Evolutionary conservation across 2,329 filamentous ascomycete species (phyloP).

Genomic region (Mollisia scopiformis): DNA sequence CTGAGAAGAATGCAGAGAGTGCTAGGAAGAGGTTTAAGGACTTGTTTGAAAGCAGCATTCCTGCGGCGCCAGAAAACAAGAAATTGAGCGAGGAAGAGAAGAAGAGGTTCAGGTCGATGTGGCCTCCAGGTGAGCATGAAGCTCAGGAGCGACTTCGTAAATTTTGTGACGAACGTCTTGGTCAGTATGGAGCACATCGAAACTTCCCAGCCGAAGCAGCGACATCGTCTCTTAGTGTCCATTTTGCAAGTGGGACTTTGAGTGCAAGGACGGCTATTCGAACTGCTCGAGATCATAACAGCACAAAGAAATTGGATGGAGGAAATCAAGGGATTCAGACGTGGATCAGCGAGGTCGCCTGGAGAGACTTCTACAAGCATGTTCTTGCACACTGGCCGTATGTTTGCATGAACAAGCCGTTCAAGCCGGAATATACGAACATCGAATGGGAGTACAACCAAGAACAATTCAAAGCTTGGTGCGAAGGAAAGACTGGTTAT

Average conservation of each 20-base stretch:
- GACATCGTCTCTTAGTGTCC: constrained; percentile 73
- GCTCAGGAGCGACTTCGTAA: constrained; percentile 64
- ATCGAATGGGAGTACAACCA: constrained; percentile 80
- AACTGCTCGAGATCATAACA: constrained; percentile 64
- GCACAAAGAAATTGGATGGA: constrained; percentile 65
- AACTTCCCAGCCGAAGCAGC: constrained; percentile 65
- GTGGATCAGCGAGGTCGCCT: constrained; percentile 85
- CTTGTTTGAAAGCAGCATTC: constrained; percentile 65
- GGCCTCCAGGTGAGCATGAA: constrained; percentile 78
- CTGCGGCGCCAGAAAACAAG: constrained; percentile 66
- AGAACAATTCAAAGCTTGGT: constrained; percentile 74
- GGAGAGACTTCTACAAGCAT: constrained; percentile 88
- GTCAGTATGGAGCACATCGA: constrained; percentile 63
- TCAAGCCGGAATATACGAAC: constrained; percentile 83
- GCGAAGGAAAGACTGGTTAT: constrained; percentile 73
- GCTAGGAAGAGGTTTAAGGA: constrained; percentile 48
- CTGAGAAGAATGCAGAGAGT: constrained; percentile 54
- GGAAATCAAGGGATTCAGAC: constrained; percentile 66
- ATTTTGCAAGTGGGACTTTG: constrained; percentile 70
- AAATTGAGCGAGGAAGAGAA: constrained; percentile 60
- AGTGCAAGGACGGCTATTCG: constrained; percentile 69
- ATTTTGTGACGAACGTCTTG: constrained; percentile 68
- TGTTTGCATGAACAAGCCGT: constrained; percentile 76
- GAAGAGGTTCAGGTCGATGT: constrained; percentile 59
- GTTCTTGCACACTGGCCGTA: constrained; percentile 86